A percentile compares a stretch with the other conserved stretches of the same genome.
These are phyloP conservation scores for Kokia cookei DNA, from an alignment of 441 rosid genomes.

Conservation along the genomic window DNA sequence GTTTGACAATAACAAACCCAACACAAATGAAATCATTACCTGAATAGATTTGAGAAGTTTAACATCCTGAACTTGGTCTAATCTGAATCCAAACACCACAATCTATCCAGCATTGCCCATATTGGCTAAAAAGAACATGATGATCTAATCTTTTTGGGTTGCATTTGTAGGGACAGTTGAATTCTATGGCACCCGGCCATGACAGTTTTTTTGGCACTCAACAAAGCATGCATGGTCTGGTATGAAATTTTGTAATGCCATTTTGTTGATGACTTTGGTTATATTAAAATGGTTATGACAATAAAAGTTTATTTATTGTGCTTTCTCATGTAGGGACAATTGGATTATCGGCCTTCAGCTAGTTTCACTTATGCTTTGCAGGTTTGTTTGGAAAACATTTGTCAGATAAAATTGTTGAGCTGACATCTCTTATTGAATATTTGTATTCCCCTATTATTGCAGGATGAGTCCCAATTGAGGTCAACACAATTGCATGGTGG, in stretches of 20 bases:
- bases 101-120: background rate
- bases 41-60: background rate
- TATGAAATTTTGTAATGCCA: constrained; percentile 9
- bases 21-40: background rate
- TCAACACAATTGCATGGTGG: constrained; percentile 41
- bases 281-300: background rate
- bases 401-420: background rate
- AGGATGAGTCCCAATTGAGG: constrained; percentile 53
- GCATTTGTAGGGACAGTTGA: constrained; percentile 37
- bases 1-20: background rate
- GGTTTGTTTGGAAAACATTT: constrained; percentile 24
- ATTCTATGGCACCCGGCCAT: constrained; percentile 29
- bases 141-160: background rate
- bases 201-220: constrained; percentile 34
- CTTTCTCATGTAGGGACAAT: constrained; percentile 37
- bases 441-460: constrained; percentile 6
- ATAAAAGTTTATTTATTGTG: background rate
- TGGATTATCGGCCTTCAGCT: constrained; percentile 53
- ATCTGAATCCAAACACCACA: background rate
- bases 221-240: constrained; percentile 42
- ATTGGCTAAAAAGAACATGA: background rate
- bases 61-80: background rate
- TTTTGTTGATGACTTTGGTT: background rate
- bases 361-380: constrained; percentile 45
- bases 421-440: background rate